Evolutionary conservation across 164 flowering plant genomes (phyloP), one percentile per base, ranked within the genome.

Genomic region (Brasenia schreberi): DNA sequence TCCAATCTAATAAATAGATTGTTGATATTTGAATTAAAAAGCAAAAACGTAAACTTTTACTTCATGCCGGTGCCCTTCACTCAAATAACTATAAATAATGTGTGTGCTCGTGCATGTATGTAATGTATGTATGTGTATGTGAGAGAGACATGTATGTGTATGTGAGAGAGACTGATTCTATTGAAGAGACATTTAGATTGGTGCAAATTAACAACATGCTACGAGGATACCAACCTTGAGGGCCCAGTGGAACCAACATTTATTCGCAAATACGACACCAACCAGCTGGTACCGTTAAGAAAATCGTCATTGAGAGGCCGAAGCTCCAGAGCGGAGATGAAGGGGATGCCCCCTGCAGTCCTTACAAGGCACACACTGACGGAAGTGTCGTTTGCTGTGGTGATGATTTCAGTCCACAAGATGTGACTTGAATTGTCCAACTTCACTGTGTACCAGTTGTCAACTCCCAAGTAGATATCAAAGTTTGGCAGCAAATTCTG

Each of bases 251-350:
- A 49, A 49, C 56, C 56, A 49, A 14, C 56, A 49, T 49, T 49
- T 9, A 49, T 4, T 14, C 56, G 3, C 0, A 49, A 9, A 14
- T 49, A 49, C 12, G 56, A 9, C 3, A 9, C 16, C 12, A 49
- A 14, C 56, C 56, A 49, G 4, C 56, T 49, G 56, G 56, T 2
- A 2, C 56, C 16, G 56, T 49, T 49, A 7, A 9, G 10, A 5
- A 9, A 49, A 1, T 9, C 5, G 16, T 7, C 56, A 49, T 49
- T 16, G 9, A 14, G 12, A 18, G 63, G 63, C 67, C 87, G 75
- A 10, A 80, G 67, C 63, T 81, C 85, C 64, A 83, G 64, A 19
- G 67, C 75, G 5, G 87, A 81, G 19, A 81, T 73, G 70, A 80
- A 81, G 63, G 85, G 87, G 0, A 69, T 72, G 17, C 83, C 84